Evolutionary conservation across 2,329 filamentous ascomycete genomes (phyloP), one percentile per base, ranked within the genome.

Genomic region (Intubia oerlemansii): DNA sequence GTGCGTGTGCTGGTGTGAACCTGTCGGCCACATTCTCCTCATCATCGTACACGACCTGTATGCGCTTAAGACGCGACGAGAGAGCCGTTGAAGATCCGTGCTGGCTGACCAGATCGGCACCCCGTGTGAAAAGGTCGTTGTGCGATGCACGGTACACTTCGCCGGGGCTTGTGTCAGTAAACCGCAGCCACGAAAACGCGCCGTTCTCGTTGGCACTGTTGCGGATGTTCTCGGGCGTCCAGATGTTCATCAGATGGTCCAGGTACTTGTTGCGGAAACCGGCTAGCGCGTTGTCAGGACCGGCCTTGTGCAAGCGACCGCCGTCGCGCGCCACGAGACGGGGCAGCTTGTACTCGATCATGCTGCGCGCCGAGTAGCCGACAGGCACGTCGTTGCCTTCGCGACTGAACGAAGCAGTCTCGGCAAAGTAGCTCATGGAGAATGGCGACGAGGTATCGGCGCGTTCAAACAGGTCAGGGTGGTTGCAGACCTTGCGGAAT

Each of bases 401-500:
- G 14, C 88, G 77, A 39, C 93, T 60, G 49, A 98, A 95, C 0
- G 84, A 93, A 0, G 80, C 84, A 0, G 85, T 93, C 55, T 98
- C 88, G 10, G 84, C 88, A 50, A 85, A 98, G 46, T 75, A 68
- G n/a, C 72, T 69, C 41, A 76, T 71, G 1, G 80, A 76, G 42
- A 85, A 74, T 0, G 88, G 81, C 7, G 84, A 92, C 15, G 67
- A 74, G 7, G 81, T 91, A 35, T 95, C 85, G 8, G 85, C 84
- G 25, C 88, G 75, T 51, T 98, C 84, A 41, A 98, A 98, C 19
- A 98, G 54, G 52, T 98, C 88, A 0, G 88, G 88, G 47, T 98
- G 88, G 45, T 98, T 98, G 57, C 88, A 98, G 32, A 98, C 88
- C 54, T 98, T 98, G 42, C 88, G 71, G 66, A 98, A 98, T 53